A percentile compares a stretch with the other conserved stretches of the same genome.
Conservation (phyloP, 2,329 filamentous ascomycete species). For the Ophiostoma quercus region DNA sequence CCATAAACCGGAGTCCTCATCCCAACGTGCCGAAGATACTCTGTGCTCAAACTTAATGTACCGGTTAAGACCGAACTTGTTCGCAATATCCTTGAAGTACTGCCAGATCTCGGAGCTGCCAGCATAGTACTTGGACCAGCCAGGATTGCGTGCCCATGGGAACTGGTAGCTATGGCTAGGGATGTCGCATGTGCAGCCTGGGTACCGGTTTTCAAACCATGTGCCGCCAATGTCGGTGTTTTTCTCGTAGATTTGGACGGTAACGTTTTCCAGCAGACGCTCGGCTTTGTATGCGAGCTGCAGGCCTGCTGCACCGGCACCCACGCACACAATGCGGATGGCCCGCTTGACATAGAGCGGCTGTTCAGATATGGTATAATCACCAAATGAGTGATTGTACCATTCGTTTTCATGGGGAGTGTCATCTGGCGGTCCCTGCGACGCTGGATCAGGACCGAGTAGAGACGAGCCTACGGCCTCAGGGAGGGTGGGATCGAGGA, state of each 20-base stretch:
- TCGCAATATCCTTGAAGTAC: slow-evolving; percentile 35
- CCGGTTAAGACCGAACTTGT: slow-evolving; percentile 35
- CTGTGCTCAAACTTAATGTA: slow-evolving; percentile 38
- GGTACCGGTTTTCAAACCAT: slow-evolving; percentile 57
- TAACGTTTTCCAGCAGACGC: slow-evolving; percentile 36
- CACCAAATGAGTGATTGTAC: slow-evolving; percentile 20
- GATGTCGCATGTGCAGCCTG: slow-evolving; percentile 52
- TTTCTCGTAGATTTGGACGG: slow-evolving; percentile 54
- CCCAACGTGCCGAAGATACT: slow-evolving; percentile 36
- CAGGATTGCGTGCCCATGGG: slow-evolving; percentile 47
- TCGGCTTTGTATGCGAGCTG: slow-evolving; percentile 23
- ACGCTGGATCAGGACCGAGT: not conserved
- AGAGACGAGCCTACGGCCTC: not conserved
- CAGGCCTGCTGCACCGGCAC: slow-evolving; percentile 19
- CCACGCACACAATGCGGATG: slow-evolving; percentile 34
- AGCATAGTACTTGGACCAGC: slow-evolving; percentile 34
- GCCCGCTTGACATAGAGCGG: slow-evolving; percentile 20
- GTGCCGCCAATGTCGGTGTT: slow-evolving; percentile 52
- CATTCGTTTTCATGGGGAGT: slow-evolving; percentile 16
- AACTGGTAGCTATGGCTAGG: slow-evolving; percentile 59
- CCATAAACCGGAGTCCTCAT: slow-evolving; percentile 39
- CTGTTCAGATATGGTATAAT: slow-evolving; percentile 12
- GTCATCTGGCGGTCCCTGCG: not conserved
- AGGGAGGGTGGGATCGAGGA: not conserved
- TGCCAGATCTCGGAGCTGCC: slow-evolving; percentile 26